Evolutionary conservation across 2,329 filamentous ascomycete genomes (phyloP).

Genomic region (Helotiales sp.): DNA sequence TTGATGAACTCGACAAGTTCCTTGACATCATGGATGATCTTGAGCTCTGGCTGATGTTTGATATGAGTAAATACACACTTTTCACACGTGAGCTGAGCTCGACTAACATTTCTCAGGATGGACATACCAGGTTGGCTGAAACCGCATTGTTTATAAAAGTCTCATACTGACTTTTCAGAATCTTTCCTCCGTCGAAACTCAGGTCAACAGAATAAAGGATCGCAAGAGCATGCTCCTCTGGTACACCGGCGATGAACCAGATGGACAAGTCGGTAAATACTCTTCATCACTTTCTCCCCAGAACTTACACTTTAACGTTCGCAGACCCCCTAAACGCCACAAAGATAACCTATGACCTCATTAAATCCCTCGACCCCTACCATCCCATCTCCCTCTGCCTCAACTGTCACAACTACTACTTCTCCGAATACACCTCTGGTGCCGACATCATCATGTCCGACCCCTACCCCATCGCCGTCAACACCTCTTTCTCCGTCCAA

Average conservation of each 20-base stretch:
- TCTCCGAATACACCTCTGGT: constrained; percentile 45
- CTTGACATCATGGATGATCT: constrained; percentile 42
- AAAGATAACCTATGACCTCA: constrained; percentile 40
- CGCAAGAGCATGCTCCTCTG: constrained; percentile 46
- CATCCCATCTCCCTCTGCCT: constrained; percentile 49
- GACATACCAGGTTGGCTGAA: constrained; percentile 8
- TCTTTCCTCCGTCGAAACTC: constrained; percentile 37
- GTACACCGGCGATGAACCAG: constrained; percentile 54
- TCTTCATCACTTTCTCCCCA: background rate
- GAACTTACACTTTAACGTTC: background rate
- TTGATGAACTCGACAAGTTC: constrained; percentile 38
- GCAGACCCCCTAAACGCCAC: constrained; percentile 43
- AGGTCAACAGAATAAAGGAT: constrained; percentile 18
- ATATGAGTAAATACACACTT: constrained; percentile 42
- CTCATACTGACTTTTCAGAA: constrained; percentile 2
- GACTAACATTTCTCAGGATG: constrained; percentile 12
- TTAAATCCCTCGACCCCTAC: constrained; percentile 48
- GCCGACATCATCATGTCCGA: constrained; percentile 51
- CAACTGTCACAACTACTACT: constrained; percentile 53
- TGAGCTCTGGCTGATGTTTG: constrained; percentile 45
- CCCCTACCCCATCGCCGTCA: constrained; percentile 48
- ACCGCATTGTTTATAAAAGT: background rate
- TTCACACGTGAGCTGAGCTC: constrained; percentile 28
- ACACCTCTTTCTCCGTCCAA: constrained; percentile 43
- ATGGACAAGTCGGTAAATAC: constrained; percentile 31